Base-by-base conservation (phyloP, 2,329 filamentous ascomycete species). In the Penicillium occitanis region DNA sequence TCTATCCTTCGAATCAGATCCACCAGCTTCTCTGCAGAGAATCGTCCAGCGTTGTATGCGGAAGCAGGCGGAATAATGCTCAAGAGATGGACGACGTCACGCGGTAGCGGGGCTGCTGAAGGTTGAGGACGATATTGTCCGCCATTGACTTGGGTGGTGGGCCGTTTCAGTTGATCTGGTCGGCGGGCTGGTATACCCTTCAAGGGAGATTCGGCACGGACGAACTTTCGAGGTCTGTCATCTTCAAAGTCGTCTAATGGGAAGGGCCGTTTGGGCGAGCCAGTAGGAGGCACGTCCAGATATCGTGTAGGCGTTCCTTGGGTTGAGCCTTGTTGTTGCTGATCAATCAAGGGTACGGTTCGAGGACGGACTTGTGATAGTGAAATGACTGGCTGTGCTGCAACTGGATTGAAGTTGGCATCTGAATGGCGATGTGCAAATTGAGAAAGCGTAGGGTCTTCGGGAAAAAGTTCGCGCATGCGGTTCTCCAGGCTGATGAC, bases 391-490 rank as follows among this genome's bases (percentile, higher is more conserved):
- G 92, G 89, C 28, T 90, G 90, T n/a, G 91, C 87, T 10, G 86
- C 84, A 28, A 93, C 90, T 2, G 93, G 93, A 74, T 97, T 91
- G 73, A 97, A 98, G 22, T 84, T 87, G 19, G 88, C 84, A 0
- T 85, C 84, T 4, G 89, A 86, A 77, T 91, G 96, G 40, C 94
- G 90, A 67, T 90, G 87, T 11, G 88, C 85, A 76, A 97, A 98
- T 67, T 88, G 87, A 14, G 84, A 81, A 46, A 97, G 84, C 65
- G 87, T 89, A 2, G 92, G 90, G 72, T 97, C 94, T 66, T 93
- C 89, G 0, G 93, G 93, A 77, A 92, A 99, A n/a, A 97, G 84
- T 73, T 97, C 93, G 25, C 87, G 86, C 93, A 99, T 98, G 57
- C 95, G 89, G 72, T 90, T 90, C 78, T 99, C 96, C 17, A 99